Evolutionary conservation across 1,284 basidiomycete genomes (phyloP), one percentile per base, ranked within the genome.

Genomic region (Ustilago vetiveriae): DNA sequence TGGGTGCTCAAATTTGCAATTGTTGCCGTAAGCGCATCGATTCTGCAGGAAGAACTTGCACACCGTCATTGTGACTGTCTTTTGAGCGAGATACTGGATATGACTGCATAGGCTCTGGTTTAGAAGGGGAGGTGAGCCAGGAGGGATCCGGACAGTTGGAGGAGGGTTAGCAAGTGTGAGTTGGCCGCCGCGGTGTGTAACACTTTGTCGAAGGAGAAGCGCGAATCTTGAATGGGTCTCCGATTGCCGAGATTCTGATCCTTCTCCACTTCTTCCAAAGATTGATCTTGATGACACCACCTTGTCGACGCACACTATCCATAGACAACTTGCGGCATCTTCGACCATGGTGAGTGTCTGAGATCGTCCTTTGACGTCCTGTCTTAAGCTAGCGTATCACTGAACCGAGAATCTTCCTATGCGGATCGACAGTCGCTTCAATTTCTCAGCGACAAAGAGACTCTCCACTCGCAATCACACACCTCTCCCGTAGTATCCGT

Each of bases 31-130:
- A 2, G 69, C 69, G 47, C 69, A 72, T 39, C 69, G 16, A 44
- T 63, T 58, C 46, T 72, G 69, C 4, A 63, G 55, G 49, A 72
- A 72, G 59, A 67, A 72, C 49, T 60, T 72, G 64, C 69, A 72
- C n/a, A 72, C 64, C 14, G 63, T 60, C 69, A 72, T 72, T 21
- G 14, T 55, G 27, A 21, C 2, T 35, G 33, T n/a, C n/a, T n/a
- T n/a, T n/a, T n/a, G n/a, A n/a, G n/a, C n/a, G n/a, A n/a, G n/a
- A n/a, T n/a, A n/a, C n/a, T n/a, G n/a, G n/a, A n/a, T n/a, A n/a
- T n/a, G n/a, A n/a, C n/a, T n/a, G n/a, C n/a, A n/a, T n/a, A n/a
- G n/a, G n/a, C 7, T 29, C 6, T 29, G 13, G 7, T 13, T 29
- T 29, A 29, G 27, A 29, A 29, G 27, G 27, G 27, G 33, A n/a